Evolutionary conservation across 2,329 filamentous ascomycete genomes (phyloP).

Genomic region (Phialophora expanda): DNA sequence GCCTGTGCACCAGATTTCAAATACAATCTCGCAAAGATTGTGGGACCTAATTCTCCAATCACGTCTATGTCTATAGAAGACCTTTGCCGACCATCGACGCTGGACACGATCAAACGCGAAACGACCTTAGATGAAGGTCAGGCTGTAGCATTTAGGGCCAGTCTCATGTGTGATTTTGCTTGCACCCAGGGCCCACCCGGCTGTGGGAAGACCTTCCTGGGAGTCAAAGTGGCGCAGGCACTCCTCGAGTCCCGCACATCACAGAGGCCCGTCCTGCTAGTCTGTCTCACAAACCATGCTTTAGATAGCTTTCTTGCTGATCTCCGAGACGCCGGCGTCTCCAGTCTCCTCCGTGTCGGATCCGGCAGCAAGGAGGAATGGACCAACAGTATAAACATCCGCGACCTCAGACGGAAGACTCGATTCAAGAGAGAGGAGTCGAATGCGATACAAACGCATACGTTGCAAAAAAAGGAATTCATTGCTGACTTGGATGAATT

Average conservation of each 20-base stretch:
- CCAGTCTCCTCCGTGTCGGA: conserved; percentile 42
- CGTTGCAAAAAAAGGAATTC: conserved; percentile 17
- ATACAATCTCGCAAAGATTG: conserved; percentile 37
- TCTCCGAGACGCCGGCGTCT: conserved; percentile 39
- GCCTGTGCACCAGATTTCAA: conserved; percentile 28
- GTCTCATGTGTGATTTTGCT: conserved; percentile 60
- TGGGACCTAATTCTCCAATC: conserved; percentile 19
- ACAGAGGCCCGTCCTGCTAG: conserved; percentile 42
- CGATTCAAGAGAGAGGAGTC: conserved; percentile 24
- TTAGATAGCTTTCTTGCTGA: conserved; percentile 43
- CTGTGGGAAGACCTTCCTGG: conserved; percentile 70
- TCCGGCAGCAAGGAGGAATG: conserved; percentile 41
- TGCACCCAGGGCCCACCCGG: conserved; percentile 74
- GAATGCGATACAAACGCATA: neutral
- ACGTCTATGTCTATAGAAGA: conserved; percentile 24
- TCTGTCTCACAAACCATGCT: conserved; percentile 45
- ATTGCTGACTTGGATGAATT: conserved; percentile 24
- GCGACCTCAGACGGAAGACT: conserved; percentile 22
- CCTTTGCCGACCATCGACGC: conserved; percentile 9
- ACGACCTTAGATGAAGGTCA: conserved; percentile 44
- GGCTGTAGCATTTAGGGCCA: conserved; percentile 58
- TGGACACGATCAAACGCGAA: conserved; percentile 29
- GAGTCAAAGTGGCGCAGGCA: conserved; percentile 55
- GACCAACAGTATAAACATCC: conserved; percentile 35
- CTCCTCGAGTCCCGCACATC: conserved; percentile 39